Evolutionary conservation across 225 moss, liverwort and hornwort genomes (phyloP), one percentile per base, ranked within the genome.

Genomic region (Lunularia cruciata): DNA sequence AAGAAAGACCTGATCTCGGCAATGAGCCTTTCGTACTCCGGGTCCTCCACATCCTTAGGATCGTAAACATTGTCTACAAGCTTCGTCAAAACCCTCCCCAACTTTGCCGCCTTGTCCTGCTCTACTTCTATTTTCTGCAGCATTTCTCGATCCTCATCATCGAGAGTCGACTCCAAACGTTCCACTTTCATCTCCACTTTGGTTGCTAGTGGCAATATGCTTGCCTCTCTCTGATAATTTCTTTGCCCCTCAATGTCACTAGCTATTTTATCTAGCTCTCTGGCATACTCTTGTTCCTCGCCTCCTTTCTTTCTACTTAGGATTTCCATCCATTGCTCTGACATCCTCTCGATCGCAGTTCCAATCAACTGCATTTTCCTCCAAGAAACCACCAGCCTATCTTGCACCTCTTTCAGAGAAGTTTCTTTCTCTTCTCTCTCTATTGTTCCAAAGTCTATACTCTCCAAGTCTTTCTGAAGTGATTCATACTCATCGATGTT

Each of bases 181-280:
- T 81, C 23, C 25, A 57, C 40, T 22, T 79, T 64, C 51, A 23
- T 12, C 49, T 82, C 59, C 32, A 91, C 72, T 54, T 77, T 85
- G 71, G 79, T 78, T 18, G 91, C 89, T 61, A 81, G 70, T 23
- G 94, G 89, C 49, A 95, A 84, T 62, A 95, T 22, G 46, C 70
- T 58, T 53, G 85, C 78, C 71, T 81, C 68, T 8, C 72, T 72
- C 14, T 69, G 1, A 20, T 57, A 33, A 28, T 70, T 79, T 53
- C 78, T 89, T 46, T 77, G 74, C 57, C 56, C 46, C 64, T 95
- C 88, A 67, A 89, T 62, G 32, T 95, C 91, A 42, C 60, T 54
- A 23, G 53, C 34, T 68, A 89, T 71, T 72, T 76, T 75, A 1
- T 75, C 72, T 19, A 83, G 58, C 61, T 70, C 74, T 23, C 73